These are phyloP conservation scores for Chaetomium olivaceum DNA, from an alignment of 2,329 filamentous ascomycete species.

Conservation along the genomic window DNA sequence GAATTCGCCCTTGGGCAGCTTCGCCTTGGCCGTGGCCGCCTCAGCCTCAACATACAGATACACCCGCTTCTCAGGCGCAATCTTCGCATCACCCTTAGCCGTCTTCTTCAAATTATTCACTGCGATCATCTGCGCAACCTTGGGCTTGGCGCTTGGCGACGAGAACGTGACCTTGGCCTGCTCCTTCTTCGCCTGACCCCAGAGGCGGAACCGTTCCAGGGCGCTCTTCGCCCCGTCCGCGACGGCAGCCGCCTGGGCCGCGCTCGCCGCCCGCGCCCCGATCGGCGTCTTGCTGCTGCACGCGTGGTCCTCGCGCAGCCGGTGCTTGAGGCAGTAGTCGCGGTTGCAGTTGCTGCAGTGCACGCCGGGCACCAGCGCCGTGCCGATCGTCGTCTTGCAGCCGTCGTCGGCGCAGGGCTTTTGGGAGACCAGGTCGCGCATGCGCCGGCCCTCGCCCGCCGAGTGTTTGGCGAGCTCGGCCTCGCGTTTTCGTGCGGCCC, in stretches of 20 bases:
- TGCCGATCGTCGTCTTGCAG: conserved; percentile 73
- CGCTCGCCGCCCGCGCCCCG: conserved; percentile 47
- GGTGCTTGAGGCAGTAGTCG: conserved; percentile 76
- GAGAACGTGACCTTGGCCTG: conserved; percentile 55
- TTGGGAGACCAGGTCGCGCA: conserved; percentile 57
- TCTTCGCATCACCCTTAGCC: conserved; percentile 85
- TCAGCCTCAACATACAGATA: conserved; percentile 91
- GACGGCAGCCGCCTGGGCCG: conserved; percentile 43
- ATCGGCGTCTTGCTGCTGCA: conserved; percentile 72
- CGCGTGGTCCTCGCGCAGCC: conserved; percentile 77
- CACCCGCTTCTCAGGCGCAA: conserved; percentile 79
- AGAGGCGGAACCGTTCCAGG: conserved; percentile 73
- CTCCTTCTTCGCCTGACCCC: conserved; percentile 69
- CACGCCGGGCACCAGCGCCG: conserved; percentile 65
- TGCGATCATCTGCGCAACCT: conserved; percentile 65
- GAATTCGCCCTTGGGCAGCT: conserved; percentile 78
- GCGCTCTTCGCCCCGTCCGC: conserved; percentile 72
- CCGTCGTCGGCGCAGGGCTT: conserved; percentile 66
- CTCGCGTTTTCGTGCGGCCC: conserved; percentile 58
- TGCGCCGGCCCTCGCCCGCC: conserved; percentile 54
- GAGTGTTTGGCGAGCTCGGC: conserved; percentile 56
- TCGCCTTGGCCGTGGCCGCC: conserved; percentile 78
- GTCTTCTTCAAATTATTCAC: conserved; percentile 79
- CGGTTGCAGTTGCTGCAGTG: conserved; percentile 72
- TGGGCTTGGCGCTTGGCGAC: conserved; percentile 62